Conservation (phyloP, 768 basidiomycete species). For the Pisolithus sp. region DNA sequence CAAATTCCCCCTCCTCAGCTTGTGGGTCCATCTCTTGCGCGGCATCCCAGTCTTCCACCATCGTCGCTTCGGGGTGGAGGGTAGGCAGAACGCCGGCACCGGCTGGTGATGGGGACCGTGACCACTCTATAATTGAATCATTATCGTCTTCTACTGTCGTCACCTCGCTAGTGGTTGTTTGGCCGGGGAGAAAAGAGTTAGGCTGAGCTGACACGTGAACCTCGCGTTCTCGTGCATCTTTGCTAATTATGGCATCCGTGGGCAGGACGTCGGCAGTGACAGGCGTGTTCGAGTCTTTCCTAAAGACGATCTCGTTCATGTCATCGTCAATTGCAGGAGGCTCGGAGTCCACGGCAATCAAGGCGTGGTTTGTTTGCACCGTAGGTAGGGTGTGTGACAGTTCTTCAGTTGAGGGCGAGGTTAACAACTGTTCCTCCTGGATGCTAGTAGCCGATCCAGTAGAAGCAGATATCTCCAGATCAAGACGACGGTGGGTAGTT, state of each 20-base stretch:
- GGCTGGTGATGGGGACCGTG: conserved; percentile 33
- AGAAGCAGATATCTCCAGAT: not conserved
- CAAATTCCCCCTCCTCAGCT: conserved; percentile 84
- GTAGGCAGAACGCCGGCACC: conserved; percentile 3
- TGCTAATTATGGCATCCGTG: conserved; percentile 12
- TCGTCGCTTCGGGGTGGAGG: conserved; percentile 16
- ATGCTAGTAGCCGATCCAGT: not conserved
- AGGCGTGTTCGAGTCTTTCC: conserved; percentile 1
- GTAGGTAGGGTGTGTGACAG: not conserved
- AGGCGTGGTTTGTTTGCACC: not conserved
- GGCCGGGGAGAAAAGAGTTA: conserved; percentile 7
- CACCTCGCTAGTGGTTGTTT: not conserved
- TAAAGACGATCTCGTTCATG: conserved; percentile 32
- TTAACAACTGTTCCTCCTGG: not conserved
- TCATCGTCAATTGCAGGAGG: conserved; percentile 28
- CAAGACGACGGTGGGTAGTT: not conserved
- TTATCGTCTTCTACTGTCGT: conserved; percentile 15
- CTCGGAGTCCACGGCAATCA: conserved; percentile 1
- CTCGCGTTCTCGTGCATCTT: not conserved
- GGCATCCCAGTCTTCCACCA: conserved; percentile 62
- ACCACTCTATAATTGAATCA: conserved; percentile 29
- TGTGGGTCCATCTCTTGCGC: conserved; percentile 80
- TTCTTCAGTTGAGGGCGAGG: not conserved
- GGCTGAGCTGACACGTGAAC: not conserved
- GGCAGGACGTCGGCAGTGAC: conserved; percentile 4